Percentiles rank a stretch among this genome's conserved stretches.
Evolutionary conservation across 2,329 filamentous ascomycete genomes (phyloP).

Genomic region (Cytospora piceicola): DNA sequence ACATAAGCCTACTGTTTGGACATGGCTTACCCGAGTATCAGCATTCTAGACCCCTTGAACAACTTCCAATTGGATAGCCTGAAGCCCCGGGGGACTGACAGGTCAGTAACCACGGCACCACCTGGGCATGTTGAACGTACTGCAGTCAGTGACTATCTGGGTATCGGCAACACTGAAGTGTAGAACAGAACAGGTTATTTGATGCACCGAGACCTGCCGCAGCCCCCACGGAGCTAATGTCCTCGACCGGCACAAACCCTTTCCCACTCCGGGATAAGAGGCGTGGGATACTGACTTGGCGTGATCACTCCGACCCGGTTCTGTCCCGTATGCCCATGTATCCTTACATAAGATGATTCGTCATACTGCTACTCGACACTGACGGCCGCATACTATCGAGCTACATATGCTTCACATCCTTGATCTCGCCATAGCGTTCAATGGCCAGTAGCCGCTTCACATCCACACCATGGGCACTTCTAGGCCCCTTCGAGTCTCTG

Average conservation of each 20-base stretch:
- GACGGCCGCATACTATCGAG: conserved; percentile 9
- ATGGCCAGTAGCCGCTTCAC: conserved; percentile 17
- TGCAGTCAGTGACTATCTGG: background rate
- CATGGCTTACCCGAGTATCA: background rate
- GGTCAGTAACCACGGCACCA: background rate
- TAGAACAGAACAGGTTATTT: background rate
- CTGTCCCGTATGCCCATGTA: conserved; percentile 1
- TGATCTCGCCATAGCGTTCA: conserved; percentile 16
- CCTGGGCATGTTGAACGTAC: background rate
- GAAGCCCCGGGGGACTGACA: background rate
- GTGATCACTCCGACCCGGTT: conserved; percentile 14
- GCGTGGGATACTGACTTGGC: conserved; percentile 23
- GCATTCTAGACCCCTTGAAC: background rate
- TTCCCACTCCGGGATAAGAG: conserved; percentile 9
- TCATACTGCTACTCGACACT: background rate
- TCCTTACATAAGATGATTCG: conserved; percentile 13
- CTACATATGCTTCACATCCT: conserved; percentile 15
- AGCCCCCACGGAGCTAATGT: conserved; percentile 24
- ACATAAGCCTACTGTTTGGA: background rate
- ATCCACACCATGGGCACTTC: conserved; percentile 13
- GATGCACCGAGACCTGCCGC: background rate
- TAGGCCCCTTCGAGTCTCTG: conserved; percentile 11
- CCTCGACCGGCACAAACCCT: conserved; percentile 19
- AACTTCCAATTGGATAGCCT: background rate
- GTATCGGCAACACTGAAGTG: background rate